A percentile compares a stretch with the other conserved stretches of the same genome.
These are phyloP conservation scores for Corrigiola litoralis DNA, from an alignment of 179 eudicot genomes.

Conservation along the genomic window DNA sequence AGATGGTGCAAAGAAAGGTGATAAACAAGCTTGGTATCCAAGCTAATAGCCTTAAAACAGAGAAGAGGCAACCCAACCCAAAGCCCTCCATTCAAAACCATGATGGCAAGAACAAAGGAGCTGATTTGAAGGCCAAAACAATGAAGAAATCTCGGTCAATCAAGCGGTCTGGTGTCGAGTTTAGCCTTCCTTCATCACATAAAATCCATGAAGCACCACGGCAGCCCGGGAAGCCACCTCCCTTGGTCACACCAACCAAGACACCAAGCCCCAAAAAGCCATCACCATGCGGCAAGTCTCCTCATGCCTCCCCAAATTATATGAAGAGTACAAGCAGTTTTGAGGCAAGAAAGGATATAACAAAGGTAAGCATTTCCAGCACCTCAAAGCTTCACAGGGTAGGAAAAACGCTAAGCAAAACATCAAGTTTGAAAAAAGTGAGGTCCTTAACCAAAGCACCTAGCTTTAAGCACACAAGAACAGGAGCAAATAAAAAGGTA, in stretches of 20 bases:
- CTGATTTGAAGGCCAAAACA: slow-evolving; percentile 44
- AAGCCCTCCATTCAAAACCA: slow-evolving; percentile 34
- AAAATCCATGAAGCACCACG: slow-evolving; percentile 12
- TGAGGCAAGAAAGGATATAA: slow-evolving; percentile 54
- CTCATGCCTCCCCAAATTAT: slow-evolving; percentile 47
- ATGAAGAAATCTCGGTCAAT: slow-evolving; percentile 64
- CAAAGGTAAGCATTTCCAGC: slow-evolving; percentile 32
- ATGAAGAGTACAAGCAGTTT: slow-evolving; percentile 85
- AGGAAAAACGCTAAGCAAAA: slow-evolving; percentile 26
- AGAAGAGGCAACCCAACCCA: slow-evolving; percentile 29
- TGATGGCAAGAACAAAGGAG: slow-evolving; percentile 32
- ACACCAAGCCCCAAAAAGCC: slow-evolving; percentile 26
- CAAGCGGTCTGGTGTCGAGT: slow-evolving; percentile 38
- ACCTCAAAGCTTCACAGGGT: slow-evolving; percentile 13
- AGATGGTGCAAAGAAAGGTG: slow-evolving; percentile 80
- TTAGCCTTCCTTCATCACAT: slow-evolving; percentile 10
- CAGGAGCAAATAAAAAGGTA: slow-evolving; percentile 28
- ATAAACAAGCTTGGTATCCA: slow-evolving; percentile 46
- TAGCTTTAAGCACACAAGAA: slow-evolving; percentile 60
- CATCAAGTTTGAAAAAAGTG: slow-evolving; percentile 43
- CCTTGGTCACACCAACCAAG: background rate
- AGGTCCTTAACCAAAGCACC: slow-evolving; percentile 56
- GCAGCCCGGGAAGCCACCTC: slow-evolving; percentile 34
- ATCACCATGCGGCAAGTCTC: slow-evolving; percentile 7
- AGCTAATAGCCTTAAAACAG: slow-evolving; percentile 31